Base-by-base conservation (phyloP, 305 asterid species). In the Solanum hybrid region DNA sequence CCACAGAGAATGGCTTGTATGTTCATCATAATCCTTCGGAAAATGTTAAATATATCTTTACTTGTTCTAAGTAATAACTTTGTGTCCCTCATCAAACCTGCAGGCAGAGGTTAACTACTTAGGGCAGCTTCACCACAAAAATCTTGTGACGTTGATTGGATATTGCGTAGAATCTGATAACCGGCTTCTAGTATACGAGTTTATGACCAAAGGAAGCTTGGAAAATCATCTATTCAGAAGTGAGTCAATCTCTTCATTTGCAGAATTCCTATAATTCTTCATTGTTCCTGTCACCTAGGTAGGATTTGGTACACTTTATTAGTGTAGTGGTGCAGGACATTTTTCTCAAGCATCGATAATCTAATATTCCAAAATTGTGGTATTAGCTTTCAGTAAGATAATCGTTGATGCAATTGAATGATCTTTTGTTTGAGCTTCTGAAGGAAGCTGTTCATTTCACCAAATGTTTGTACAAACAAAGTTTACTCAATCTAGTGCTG, bases 1-100 rank as follows among this genome's bases (percentile, higher is more conserved):
- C 14, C 99, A 96, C 92, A 88, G 95, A 66, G 99, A 96, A 92
- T 96, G 99, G 98, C 96, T 94, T 91, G 98, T 96, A 94, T n/a
- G 96, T 93, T n/a, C 75, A 51, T 84, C 29, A 27, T 31, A 45
- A 10, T 32, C 75, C 87, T 84, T 84, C 0, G 14, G 13, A 29
- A 51, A 51, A 51, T 82, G 32, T 45, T 1, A 0, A 27, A 45
- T 82, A 5, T 82, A 15, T 82, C 27, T 17, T 45, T 45, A 51
- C 19, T 17, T 27, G 13, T 84, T 84, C 42, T 19, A 37, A 17
- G 42, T 84, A 37, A 84, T 51, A 51, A 84, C 40, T 84, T 51
- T 31, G 40, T 84, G 19, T 84, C 7, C 75, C 31, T 34, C 32
- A 69, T 89, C 78, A 76, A 78, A 26, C 84, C 88, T 84, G 82